Percentiles rank a stretch among this genome's conserved stretches.
These are phyloP conservation scores for Clathrus columnatus DNA, from an alignment of 768 basidiomycete genomes.

Conservation along the genomic window DNA sequence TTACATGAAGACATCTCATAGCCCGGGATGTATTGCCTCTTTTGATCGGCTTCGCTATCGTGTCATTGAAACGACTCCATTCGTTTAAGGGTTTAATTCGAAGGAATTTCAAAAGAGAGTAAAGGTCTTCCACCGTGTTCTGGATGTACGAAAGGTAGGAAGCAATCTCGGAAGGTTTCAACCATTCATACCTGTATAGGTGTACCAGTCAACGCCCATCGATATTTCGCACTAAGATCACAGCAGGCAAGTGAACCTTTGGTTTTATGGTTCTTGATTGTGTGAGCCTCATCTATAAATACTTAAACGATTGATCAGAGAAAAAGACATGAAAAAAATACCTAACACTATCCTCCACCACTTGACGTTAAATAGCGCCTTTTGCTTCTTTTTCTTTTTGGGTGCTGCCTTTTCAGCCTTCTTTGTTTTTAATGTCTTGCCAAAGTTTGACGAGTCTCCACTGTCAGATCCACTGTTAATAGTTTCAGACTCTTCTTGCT, in stretches of 20 bases:
- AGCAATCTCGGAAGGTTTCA: background rate
- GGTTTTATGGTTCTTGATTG: constrained; percentile 81
- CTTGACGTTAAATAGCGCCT: constrained; percentile 65
- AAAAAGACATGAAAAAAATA: background rate
- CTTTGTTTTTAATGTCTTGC: constrained; percentile 33
- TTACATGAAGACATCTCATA: constrained; percentile 77
- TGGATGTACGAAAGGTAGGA: constrained; percentile 38
- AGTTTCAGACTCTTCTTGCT: constrained; percentile 24
- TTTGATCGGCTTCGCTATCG: constrained; percentile 77
- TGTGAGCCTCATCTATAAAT: constrained; percentile 81
- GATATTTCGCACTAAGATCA: constrained; percentile 63
- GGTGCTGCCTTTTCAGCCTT: constrained; percentile 34
- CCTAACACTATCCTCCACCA: no score
- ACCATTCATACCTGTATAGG: constrained; percentile 35
- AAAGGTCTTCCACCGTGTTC: constrained; percentile 87
- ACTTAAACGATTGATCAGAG: background rate
- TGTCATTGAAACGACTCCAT: constrained; percentile 68
- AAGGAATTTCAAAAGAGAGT: constrained; percentile 82
- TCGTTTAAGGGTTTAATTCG: constrained; percentile 74
- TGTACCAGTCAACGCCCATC: constrained; percentile 86
- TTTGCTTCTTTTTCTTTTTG: constrained; percentile 36
- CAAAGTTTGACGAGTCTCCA: constrained; percentile 39
- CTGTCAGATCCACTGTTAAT: constrained; percentile 27
- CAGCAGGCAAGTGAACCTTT: constrained; percentile 74
- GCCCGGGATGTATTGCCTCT: constrained; percentile 51